Percentiles rank a stretch among this genome's conserved stretches.
These are phyloP conservation scores for Cryptococcus depauperatus DNA, from an alignment of 1,284 basidiomycete species.

Conservation along the genomic window DNA sequence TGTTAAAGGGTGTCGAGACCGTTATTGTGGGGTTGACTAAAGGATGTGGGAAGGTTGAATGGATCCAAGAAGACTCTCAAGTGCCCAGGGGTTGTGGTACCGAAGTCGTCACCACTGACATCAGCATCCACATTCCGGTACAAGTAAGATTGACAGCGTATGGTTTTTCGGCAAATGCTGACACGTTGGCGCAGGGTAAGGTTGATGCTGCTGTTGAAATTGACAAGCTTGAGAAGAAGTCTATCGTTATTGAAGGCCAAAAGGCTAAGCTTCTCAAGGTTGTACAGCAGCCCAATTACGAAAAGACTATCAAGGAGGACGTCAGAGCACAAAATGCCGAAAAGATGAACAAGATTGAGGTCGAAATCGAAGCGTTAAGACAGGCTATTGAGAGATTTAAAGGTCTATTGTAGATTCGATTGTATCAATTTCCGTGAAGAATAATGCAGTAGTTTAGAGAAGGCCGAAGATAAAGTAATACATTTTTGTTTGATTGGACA, in stretches of 20 bases:
- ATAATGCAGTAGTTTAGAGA: too few species aligned
- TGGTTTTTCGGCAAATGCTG: neutral
- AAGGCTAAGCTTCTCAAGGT: constrained; percentile 68
- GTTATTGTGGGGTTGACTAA: constrained; percentile 82
- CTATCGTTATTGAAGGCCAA: constrained; percentile 59
- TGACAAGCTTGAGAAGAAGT: constrained; percentile 77
- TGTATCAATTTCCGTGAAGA: too few species aligned
- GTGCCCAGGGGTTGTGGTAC: constrained; percentile 86
- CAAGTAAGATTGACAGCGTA: constrained; percentile 49
- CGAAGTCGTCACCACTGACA: constrained; percentile 63
- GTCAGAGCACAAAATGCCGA: constrained; percentile 68
- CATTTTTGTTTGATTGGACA: too few species aligned
- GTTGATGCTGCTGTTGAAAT: constrained; percentile 79
- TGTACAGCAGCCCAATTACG: constrained; percentile 67
- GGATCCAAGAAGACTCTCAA: constrained; percentile 52
- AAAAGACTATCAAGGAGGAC: constrained; percentile 64
- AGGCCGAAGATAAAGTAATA: too few species aligned
- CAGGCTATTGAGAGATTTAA: constrained; percentile 43
- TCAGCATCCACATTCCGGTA: constrained; percentile 74
- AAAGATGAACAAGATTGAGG: constrained; percentile 46
- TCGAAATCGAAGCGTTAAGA: constrained; percentile 42
- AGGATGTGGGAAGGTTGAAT: constrained; percentile 66
- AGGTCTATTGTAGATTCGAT: constrained; percentile 33
- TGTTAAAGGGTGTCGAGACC: constrained; percentile 63
- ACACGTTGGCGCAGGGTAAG: constrained; percentile 54